Evolutionary conservation across 805 yeast genomes (phyloP).

Genomic region (Wickerhamomyces hampshirensis): DNA sequence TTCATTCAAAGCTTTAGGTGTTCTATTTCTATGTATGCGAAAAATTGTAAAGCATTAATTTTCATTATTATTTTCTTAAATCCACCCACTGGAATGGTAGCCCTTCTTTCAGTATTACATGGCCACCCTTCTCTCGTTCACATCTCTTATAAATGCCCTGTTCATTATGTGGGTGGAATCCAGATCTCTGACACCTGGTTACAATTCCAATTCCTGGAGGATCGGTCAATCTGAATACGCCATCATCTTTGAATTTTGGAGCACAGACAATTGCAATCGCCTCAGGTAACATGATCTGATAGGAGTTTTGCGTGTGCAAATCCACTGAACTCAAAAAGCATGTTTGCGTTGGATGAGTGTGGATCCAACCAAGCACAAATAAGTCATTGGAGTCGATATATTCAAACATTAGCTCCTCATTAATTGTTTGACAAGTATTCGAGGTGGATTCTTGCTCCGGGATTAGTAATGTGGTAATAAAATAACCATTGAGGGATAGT

Average conservation of each 20-base stretch:
- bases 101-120: slow-evolving; percentile 40
- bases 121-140: slow-evolving; percentile 37
- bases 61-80: slow-evolving; percentile 29
- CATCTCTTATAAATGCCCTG: slow-evolving; percentile 45
- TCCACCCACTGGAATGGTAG: slow-evolving; percentile 47
- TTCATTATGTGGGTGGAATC: slow-evolving; percentile 63
- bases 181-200: slow-evolving; percentile 42
- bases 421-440: slow-evolving; percentile 56
- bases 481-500: slow-evolving; percentile 56
- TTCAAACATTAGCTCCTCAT: slow-evolving; percentile 55
- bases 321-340: slow-evolving; percentile 65
- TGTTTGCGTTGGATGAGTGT: slow-evolving; percentile 71
- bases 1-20: too few species aligned
- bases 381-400: slow-evolving; percentile 50
- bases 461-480: slow-evolving; percentile 54
- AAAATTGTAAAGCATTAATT: neutral
- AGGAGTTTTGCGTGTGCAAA: slow-evolving; percentile 62
- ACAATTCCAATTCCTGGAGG: slow-evolving; percentile 59
- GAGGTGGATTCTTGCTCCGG: slow-evolving; percentile 61
- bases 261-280: slow-evolving; percentile 66
- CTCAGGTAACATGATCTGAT: slow-evolving; percentile 66
- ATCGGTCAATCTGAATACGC: slow-evolving; percentile 57
- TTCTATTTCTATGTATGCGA: neutral
- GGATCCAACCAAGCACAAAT: slow-evolving; percentile 71
- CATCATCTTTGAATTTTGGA: slow-evolving; percentile 43